These are phyloP conservation scores for Cytidiella melzeri DNA, from an alignment of 768 basidiomycete species.

Conservation along the genomic window DNA sequence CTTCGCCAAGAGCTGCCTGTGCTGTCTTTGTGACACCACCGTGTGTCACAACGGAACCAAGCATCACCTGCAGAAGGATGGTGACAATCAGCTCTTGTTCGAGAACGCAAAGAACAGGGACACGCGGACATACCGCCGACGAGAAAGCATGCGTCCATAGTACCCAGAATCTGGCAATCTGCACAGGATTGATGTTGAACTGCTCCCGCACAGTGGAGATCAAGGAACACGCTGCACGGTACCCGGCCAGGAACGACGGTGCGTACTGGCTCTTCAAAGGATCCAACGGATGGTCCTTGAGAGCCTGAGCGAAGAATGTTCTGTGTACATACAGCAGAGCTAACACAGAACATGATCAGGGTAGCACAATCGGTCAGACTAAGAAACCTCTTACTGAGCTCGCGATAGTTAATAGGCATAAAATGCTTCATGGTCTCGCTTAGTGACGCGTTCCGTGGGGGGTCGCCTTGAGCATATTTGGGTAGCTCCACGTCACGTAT, in stretches of 20 bases:
- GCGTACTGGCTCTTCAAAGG: slow-evolving; percentile 66
- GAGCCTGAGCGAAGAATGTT: slow-evolving; percentile 64
- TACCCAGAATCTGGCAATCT: slow-evolving; percentile 58
- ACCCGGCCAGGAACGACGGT: slow-evolving; percentile 67
- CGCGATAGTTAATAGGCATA: slow-evolving; percentile 71
- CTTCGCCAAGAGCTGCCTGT: slow-evolving; percentile 59
- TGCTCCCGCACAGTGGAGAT: slow-evolving; percentile 43
- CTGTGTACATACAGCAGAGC: slow-evolving; percentile 65
- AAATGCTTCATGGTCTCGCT: slow-evolving; percentile 65
- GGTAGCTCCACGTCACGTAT: slow-evolving; percentile 63
- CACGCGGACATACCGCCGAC: slow-evolving; percentile 29
- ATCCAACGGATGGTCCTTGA: slow-evolving; percentile 58
- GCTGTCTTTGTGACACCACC: slow-evolving; percentile 61
- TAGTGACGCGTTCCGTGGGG: slow-evolving; percentile 45
- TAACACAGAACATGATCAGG: slow-evolving; percentile 52
- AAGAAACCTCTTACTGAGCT: slow-evolving; percentile 45
- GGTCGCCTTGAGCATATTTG: slow-evolving; percentile 46
- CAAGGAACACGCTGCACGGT: slow-evolving; percentile 65
- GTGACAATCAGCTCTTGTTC: too few relatives aligned
- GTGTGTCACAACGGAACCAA: slow-evolving; percentile 72
- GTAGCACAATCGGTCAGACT: slow-evolving; percentile 43
- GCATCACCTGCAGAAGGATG: slow-evolving; percentile 64
- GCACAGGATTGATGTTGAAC: slow-evolving; percentile 50
- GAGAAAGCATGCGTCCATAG: slow-evolving; percentile 54
- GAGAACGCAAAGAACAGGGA: too few relatives aligned